Evolutionary conservation across 2,329 filamentous ascomycete species (phyloP), one percentile per base, ranked within the genome.

Genomic region (Alternaria novae-zelandiae): DNA sequence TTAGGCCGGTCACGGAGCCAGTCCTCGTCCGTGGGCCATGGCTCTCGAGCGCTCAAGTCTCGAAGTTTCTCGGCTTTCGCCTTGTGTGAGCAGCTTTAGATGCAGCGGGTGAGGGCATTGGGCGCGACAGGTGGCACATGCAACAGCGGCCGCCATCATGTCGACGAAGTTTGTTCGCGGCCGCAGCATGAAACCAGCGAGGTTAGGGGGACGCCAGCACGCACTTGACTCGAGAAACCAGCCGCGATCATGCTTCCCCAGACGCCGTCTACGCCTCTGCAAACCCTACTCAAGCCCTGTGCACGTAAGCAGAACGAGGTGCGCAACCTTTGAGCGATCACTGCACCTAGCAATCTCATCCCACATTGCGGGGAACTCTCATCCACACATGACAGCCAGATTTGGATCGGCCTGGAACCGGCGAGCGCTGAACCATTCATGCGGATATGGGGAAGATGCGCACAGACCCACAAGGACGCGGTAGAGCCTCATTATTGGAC

Each of bases 351-450:
- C 49, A 21, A 59, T 36, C 32, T 57, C 45, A 36, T 46, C 56
- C 59, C 60, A 57, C 53, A 54, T 46, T 63, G 55, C 51, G 59
- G 63, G 63, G 55, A 44, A 32, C 26, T 36, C 15, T 20, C 32
- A 26, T 25, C 41, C 21, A 20, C 13, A 44, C 17, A 58, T 2
- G 46, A 21, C 49, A 32, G 20, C 41, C 20, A 32, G n/a, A 12
- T 20, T 50, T 23, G 30, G 25, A 50, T 20, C 43, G 23, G 47
- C 30, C 56, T 63, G 45, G 50, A 46, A 53, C 61, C 51, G 56
- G 61, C 53, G 50, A 56, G 41, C 44, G 41, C 47, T 57, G 41
- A 60, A 23, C 63, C 60, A 17, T 32, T 49, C 46, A 51, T 56
- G 43, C 57, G 60, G 63, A 41, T 54, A 44, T 49, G 54, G 54